Evolutionary conservation across 306 rosid genomes (phyloP).

Genomic region (Rosa persica): DNA sequence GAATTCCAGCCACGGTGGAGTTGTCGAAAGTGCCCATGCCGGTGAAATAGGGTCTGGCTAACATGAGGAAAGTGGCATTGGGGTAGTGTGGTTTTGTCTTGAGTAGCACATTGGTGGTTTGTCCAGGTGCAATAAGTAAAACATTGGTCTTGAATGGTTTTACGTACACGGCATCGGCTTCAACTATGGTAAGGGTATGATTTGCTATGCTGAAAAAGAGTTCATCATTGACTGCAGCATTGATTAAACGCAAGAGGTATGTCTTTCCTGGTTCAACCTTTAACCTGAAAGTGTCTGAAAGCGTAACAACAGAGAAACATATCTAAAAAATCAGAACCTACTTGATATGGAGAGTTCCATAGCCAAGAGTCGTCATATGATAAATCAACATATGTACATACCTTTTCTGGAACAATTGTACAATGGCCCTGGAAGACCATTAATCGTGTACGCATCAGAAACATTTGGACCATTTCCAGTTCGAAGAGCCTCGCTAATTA

Average conservation of each 20-base stretch:
- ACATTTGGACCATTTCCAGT: constrained; percentile 70
- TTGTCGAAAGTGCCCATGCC: constrained; percentile 70
- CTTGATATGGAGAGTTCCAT: not conserved
- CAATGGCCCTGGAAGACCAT: constrained; percentile 74
- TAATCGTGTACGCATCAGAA: constrained; percentile 70
- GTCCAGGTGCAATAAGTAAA: constrained; percentile 58
- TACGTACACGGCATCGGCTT: constrained; percentile 67
- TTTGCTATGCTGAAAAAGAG: constrained; percentile 77
- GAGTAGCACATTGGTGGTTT: constrained; percentile 62
- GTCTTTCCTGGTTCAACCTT: constrained; percentile 72
- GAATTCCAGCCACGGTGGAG: constrained; percentile 66
- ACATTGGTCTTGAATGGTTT: constrained; percentile 52
- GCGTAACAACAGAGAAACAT: not conserved
- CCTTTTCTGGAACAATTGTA: constrained; percentile 63
- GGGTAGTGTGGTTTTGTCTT: constrained; percentile 46
- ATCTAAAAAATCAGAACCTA: not conserved
- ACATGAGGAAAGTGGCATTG: constrained; percentile 56
- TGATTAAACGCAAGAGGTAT: constrained; percentile 70
- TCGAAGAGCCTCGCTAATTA: constrained; percentile 61
- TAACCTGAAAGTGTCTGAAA: constrained; percentile 53
- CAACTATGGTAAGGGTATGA: constrained; percentile 54
- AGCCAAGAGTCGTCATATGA: not conserved
- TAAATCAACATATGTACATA: not conserved
- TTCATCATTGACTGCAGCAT: constrained; percentile 80
- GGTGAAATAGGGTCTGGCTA: constrained; percentile 70